Conservation (phyloP, 2,329 filamentous ascomycete species). For the Trichoderma arundinaceum region DNA sequence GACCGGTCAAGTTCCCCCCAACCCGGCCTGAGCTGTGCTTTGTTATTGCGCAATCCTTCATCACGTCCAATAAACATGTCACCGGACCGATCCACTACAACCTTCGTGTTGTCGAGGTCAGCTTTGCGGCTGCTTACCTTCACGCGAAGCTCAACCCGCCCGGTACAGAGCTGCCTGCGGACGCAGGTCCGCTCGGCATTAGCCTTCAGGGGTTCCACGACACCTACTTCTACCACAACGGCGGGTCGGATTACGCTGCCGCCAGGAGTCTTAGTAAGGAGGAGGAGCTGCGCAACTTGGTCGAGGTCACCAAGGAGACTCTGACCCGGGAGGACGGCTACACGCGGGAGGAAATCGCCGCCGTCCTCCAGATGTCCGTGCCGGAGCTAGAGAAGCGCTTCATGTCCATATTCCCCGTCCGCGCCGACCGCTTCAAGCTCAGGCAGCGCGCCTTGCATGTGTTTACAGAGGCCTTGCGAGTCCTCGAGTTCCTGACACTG, state of each 20-base stretch:
- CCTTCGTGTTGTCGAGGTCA: constrained; percentile 93
- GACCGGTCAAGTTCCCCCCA: constrained; percentile 80
- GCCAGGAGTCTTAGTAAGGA: constrained; percentile 55
- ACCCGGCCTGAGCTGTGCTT: constrained; percentile 86
- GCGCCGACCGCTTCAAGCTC: constrained; percentile 85
- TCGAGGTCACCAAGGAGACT: constrained; percentile 71
- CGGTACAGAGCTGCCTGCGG: constrained; percentile 68
- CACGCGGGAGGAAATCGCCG: constrained; percentile 82
- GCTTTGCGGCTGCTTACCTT: constrained; percentile 77
- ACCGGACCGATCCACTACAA: constrained; percentile 96
- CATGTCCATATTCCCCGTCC: constrained; percentile 87
- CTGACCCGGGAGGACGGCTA: constrained; percentile 83
- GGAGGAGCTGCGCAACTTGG: constrained; percentile 74
- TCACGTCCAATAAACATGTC: constrained; percentile 91
- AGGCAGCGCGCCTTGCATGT: constrained; percentile 89
- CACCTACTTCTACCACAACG: constrained; percentile 68
- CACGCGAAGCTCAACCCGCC: constrained; percentile 63
- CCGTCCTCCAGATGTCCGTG: constrained; percentile 70
- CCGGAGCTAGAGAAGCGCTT: constrained; percentile 76
- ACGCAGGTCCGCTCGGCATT: constrained; percentile 81
- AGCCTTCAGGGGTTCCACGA: constrained; percentile 88
- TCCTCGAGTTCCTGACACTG: constrained; percentile 80
- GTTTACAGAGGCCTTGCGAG: constrained; percentile 85
- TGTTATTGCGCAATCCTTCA: constrained; percentile 91
- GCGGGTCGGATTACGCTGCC: constrained; percentile 47